A percentile compares a stretch with the other conserved stretches of the same genome.
These are phyloP conservation scores for Acmispon strigosus DNA, from an alignment of 306 rosid species.

Conservation along the genomic window DNA sequence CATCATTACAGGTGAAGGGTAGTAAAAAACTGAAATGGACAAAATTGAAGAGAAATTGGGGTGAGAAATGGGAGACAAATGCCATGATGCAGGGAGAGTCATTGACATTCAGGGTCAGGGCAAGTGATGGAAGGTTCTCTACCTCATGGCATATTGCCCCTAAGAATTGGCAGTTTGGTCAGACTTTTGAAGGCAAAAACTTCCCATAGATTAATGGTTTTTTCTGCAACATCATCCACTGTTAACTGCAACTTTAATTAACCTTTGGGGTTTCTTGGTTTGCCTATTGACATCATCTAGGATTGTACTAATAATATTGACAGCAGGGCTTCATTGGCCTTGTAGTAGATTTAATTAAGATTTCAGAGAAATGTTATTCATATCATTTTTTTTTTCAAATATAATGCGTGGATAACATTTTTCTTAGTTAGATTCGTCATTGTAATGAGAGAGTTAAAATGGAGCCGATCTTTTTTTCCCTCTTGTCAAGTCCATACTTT, in stretches of 20 bases:
- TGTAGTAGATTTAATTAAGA: not conserved
- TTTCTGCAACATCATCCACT: not conserved
- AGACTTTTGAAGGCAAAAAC: conserved; percentile 64
- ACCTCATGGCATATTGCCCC: conserved; percentile 47
- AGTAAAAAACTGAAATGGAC: conserved; percentile 48
- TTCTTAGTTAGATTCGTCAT: not conserved
- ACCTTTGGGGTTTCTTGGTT: not conserved
- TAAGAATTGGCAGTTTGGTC: conserved; percentile 66
- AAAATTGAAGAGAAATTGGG: conserved; percentile 53
- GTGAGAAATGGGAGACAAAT: conserved; percentile 63
- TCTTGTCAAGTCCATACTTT: not conserved
- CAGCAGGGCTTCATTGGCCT: not conserved
- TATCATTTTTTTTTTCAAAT: not conserved
- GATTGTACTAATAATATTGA: too few species aligned
- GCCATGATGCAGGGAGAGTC: conserved; percentile 57
- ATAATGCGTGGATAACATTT: not conserved
- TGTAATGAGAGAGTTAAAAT: not conserved
- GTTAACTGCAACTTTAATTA: not conserved
- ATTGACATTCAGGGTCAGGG: conserved; percentile 48
- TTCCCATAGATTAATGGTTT: conserved; percentile 7
- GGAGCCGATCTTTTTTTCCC: not conserved
- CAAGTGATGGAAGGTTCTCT: conserved; percentile 50
- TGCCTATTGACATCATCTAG: not conserved
- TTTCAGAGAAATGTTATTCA: not conserved
- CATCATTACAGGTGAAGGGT: conserved; percentile 54